phyloP scores from a whole-genome alignment of 805 yeast genomes.

The Hyphopichia homilentoma region DNA sequence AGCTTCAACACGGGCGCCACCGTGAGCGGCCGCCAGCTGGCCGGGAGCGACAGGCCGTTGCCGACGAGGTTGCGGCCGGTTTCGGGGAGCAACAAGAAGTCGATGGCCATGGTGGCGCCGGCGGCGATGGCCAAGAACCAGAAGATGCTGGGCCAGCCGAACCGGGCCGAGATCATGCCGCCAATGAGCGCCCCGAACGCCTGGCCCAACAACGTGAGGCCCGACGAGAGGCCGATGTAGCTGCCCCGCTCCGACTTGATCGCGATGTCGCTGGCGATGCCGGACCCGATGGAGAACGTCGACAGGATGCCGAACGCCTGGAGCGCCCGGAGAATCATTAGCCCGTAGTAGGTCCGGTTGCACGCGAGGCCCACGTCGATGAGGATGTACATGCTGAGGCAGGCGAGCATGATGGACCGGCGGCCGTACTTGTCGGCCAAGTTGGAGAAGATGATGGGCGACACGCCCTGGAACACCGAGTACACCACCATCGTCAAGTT shows the following conservation, averaged over 20 bases:
- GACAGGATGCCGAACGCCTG: conserved; percentile 76
- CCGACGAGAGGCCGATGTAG: conserved; percentile 57
- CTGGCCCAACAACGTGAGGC: conserved; percentile 63
- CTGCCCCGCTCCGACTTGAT: conserved; percentile 63
- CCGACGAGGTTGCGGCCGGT: conserved; percentile 70
- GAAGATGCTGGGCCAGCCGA: conserved; percentile 66
- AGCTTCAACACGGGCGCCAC: conserved; percentile 39
- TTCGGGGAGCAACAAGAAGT: conserved; percentile 52
- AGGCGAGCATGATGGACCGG: conserved; percentile 55
- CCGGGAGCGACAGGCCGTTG: conserved; percentile 60
- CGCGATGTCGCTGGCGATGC: conserved; percentile 68
- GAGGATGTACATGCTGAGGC: conserved; percentile 50
- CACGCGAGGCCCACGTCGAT: conserved; percentile 64
- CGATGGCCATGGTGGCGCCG: conserved; percentile 36
- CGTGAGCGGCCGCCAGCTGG: conserved; percentile 1
- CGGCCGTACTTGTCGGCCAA: conserved; percentile 69
- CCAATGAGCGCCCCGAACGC: conserved; percentile 72
- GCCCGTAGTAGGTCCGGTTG: conserved; percentile 48
- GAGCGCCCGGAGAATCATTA: conserved; percentile 59
- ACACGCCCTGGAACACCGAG: conserved; percentile 64
- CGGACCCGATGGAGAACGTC: conserved; percentile 60
- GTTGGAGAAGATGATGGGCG: conserved; percentile 65
- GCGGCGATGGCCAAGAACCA: conserved; percentile 67
- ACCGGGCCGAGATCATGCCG: conserved; percentile 32
- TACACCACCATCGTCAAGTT: conserved; percentile 75